phyloP scores from a whole-genome alignment of 805 yeast species.

The Wilhelminamyces savonicus region DNA sequence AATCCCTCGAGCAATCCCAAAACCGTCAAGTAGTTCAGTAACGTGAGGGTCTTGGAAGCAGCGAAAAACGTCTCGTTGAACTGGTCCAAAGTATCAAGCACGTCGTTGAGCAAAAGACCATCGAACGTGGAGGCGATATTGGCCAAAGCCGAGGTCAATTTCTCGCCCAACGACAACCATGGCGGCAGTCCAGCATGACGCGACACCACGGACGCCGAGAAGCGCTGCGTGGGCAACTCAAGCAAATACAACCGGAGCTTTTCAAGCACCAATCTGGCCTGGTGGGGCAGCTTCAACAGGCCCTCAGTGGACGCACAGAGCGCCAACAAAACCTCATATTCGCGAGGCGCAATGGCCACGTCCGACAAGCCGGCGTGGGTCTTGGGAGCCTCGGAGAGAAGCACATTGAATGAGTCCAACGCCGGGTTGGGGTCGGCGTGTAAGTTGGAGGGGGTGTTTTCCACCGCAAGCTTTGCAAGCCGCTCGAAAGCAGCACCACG shows the following conservation, averaged over 20 bases:
- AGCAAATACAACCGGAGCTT: slow-evolving; percentile 42
- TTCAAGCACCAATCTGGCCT: slow-evolving; percentile 37
- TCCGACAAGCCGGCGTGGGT: slow-evolving; percentile 13
- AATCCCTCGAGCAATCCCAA: slow-evolving; percentile 31
- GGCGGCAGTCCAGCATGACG: slow-evolving; percentile 20
- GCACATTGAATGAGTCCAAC: slow-evolving; percentile 14
- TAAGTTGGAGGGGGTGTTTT: slow-evolving; percentile 9
- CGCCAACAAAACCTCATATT: slow-evolving; percentile 52
- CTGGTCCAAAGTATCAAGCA: slow-evolving; percentile 19
- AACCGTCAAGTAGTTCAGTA: slow-evolving; percentile 29
- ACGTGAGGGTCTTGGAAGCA: slow-evolving; percentile 8
- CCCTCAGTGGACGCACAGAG: slow-evolving; percentile 39
- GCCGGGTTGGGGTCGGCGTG: slow-evolving; percentile 1
- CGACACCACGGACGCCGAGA: slow-evolving; percentile 30
- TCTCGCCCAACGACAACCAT: slow-evolving; percentile 29
- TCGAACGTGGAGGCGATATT: slow-evolving; percentile 22
- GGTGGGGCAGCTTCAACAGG: slow-evolving; percentile 20
- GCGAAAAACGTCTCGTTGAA: slow-evolving; percentile 22
- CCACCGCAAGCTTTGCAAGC: slow-evolving; percentile 29
- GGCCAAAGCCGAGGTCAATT: slow-evolving; percentile 26
- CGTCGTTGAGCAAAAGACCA: slow-evolving; percentile 12
- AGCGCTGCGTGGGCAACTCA: slow-evolving; percentile 39
- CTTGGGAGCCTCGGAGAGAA: slow-evolving; percentile 8
- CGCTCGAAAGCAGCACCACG: slow-evolving; percentile 31
- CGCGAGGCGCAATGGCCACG: slow-evolving; percentile 44